Base-by-base conservation (phyloP, 805 yeast species). In the Scheffersomyces amazonensis region DNA sequence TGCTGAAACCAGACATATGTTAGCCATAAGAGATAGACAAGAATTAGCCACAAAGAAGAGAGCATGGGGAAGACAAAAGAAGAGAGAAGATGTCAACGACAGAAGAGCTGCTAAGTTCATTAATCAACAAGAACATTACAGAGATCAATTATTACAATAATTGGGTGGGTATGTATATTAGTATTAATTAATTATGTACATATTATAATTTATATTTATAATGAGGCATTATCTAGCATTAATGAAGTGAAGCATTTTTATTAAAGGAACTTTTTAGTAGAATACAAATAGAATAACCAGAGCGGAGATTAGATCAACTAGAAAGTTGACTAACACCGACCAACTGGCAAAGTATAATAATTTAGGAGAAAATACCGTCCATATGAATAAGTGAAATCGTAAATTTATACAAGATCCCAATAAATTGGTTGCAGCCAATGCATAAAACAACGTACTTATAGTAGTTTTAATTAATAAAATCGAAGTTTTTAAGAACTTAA, bases 341-440 rank as follows among this genome's bases (percentile, higher is more conserved):
- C 98, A 93, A 3, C 81, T 80, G 2, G 80, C 78, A 47, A 83
- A 81, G 56, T 83, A 93, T 24, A 95, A 72, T 4, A 93, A 58
- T 53, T 90, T 91, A 1, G 99, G 99, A 36, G 96, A 86, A 64
- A 93, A 93, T 6, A 93, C 99, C 2, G 98, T 90, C 99, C 99
- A 93, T 8, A 93, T 85, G 56, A 93, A 93, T 40, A 93, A 68
- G 58, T 93, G 99, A 53, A 82, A 85, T 48, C 96, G 71, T 48
- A 90, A 71, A 16, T 76, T 68, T 35, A 74, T 72, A 57, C 98
- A 93, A 11, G 96, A 83, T 0, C 67, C 63, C 31, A 86, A 56
- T 35, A 88, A 71, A 31, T 76, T 74, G 2, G 76, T 49, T 1
- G 86, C 83, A 8, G 81, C 66, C 1, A 81, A 46, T 2, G 83